Base-by-base conservation (phyloP, 306 rosid species). In the Sophora flavescens region DNA sequence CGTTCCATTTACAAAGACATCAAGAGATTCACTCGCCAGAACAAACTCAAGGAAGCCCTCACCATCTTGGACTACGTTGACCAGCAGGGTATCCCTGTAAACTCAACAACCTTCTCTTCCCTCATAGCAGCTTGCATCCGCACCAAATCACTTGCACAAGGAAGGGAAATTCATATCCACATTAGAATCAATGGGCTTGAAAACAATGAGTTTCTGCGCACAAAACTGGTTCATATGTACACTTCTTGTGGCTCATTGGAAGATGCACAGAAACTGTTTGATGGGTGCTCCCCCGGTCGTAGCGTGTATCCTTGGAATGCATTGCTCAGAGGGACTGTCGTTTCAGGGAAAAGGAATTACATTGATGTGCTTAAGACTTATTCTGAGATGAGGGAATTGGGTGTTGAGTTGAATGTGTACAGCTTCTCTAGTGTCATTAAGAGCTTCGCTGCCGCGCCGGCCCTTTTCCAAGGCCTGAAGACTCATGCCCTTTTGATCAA, bases 221-320 rank as follows among this genome's bases (percentile, higher is more conserved):
- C 88, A 0, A 91, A 85, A 63, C 84, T 91, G 3, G 92, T 83
- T 14, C 78, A 78, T 1, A 84, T 89, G 93, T 91, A 91, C 65
- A 74, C 87, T 5, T 75, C 90, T n/a, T 87, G 93, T 57, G 91
- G 96, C 8, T 75, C 88, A 0, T 28, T 84, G 22, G 85, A 84
- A 18, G 90, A 86, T 22, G 96, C 93, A 6, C 86, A 79, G 30
- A 52, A 78, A 42, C 15, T 89, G 70, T 91, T 91, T 47, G 87
- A 82, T 66, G 16, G 69, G 51, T 82, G 44, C 66, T 14, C 4
- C 13, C 12, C 89, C 22, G 78, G 79, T 68, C 72, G 41, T 74
- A 91, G 81, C 66, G 89, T 89, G 39, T 89, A 89, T 69, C 77
- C 93, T 0, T 91, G 93, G 93, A 91, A 91, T 74, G 96, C 96